These are phyloP conservation scores for Plasmodium relictum DNA, from an alignment of 169 alveolate genomes.

Conservation along the genomic window DNA sequence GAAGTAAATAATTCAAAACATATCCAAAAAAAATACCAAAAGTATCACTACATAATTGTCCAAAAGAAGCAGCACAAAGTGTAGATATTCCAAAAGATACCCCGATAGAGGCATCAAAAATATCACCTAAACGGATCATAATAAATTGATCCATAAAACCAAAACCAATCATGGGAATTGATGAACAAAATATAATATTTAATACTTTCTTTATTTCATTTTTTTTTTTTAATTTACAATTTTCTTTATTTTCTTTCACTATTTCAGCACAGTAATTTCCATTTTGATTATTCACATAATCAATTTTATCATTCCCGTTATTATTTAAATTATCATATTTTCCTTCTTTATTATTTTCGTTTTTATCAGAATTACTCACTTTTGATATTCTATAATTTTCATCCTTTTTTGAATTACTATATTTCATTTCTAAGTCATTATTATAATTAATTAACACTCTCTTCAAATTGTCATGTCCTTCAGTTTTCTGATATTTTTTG, in stretches of 20 bases:
- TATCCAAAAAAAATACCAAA: slow-evolving; percentile 63
- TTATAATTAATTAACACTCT: background rate
- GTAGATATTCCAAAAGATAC: slow-evolving; percentile 72
- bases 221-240: slow-evolving; percentile 10
- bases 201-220: slow-evolving; percentile 52
- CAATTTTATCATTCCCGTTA: background rate
- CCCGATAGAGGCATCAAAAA: slow-evolving; percentile 68
- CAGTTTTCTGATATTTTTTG: background rate
- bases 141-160: slow-evolving; percentile 74
- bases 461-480: background rate
- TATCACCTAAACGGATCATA: slow-evolving; percentile 73
- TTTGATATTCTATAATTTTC: too few relatives aligned
- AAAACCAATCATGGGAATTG: slow-evolving; percentile 73
- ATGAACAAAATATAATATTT: slow-evolving; percentile 70
- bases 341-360: background rate
- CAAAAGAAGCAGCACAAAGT: slow-evolving; percentile 72
- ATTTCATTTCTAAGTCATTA: background rate
- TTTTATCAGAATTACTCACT: background rate
- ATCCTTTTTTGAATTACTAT: background rate
- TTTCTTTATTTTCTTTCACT: background rate
- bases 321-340: background rate
- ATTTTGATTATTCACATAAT: background rate
- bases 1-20: slow-evolving; percentile 54
- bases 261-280: background rate
- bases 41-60: slow-evolving; percentile 69